Evolutionary conservation across 352 stramenopile genomes (phyloP), one percentile per base, ranked within the genome.

Genomic region (Globisporangium barbulae): DNA sequence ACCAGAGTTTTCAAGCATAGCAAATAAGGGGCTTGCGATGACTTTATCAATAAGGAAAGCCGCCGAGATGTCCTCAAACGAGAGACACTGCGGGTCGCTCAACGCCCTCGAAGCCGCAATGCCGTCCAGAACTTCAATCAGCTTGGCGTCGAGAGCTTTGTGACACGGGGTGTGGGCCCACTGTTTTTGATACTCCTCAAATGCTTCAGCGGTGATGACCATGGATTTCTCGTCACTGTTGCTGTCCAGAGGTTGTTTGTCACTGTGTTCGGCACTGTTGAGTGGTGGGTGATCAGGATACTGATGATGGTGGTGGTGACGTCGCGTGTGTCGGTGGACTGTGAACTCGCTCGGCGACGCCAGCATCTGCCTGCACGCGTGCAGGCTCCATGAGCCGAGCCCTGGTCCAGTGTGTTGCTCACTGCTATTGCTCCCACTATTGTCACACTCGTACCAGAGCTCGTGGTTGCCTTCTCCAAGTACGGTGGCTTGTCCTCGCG

Each of bases 381-480:
- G 67, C 44, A 85, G 53, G 53, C 67, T 91, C 85, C 85, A 93
- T 3, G 72, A 73, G 2, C 52, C 67, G 0, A 81, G 13, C 19
- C 68, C 56, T 4, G 33, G 8, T 21, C 31, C 30, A 13, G 33
- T 30, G 54, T 25, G 25, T 52, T 31, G n/a, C 4, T 28, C 53
- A 41, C 4, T 21, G 3, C 4, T n/a, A 10, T 59, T 53, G 13
- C 7, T 39, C 9, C 31, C 59, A 17, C 48, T 55, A 5, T 15
- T 65, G 21, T 74, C 65, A 10, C 71, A 48, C 68, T 91, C 83
- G 44, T 88, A 91, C 81, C 81, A 93, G 37, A 93, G 68, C 33
- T 85, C 74, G 62, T 93, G 78, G 6, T 86, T 73, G 53, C 72
- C 74, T 12, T 80, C 75, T 0, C 85, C 85, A 10, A 93, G 58